Percentiles rank a stretch among this genome's conserved stretches.
phyloP scores from a whole-genome alignment of 805 yeast species.

The Metschnikowia lunata region DNA sequence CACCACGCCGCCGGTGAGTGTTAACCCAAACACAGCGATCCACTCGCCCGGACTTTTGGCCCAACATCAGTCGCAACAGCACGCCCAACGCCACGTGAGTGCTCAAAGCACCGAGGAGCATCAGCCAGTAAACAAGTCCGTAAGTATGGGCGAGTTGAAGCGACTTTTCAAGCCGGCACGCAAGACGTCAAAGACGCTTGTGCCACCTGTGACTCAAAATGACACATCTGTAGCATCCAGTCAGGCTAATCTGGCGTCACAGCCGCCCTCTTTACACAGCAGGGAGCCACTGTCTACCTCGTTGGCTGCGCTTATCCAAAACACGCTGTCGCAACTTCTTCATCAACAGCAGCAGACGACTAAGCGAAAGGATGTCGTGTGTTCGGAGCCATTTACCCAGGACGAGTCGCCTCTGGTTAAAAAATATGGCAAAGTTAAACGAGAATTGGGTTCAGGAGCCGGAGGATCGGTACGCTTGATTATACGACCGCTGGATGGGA shows the following conservation, averaged over 20 bases:
- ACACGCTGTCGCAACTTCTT: slow-evolving; percentile 17
- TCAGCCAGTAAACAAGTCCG: slow-evolving; percentile 32
- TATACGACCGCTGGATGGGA: slow-evolving; percentile 62
- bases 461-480: slow-evolving; percentile 81
- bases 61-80: slow-evolving; percentile 8
- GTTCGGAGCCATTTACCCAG: slow-evolving; percentile 17
- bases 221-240: neutral
- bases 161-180: slow-evolving; percentile 63
- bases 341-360: slow-evolving; percentile 26
- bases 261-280: slow-evolving; percentile 4
- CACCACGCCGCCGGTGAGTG: slow-evolving; percentile 8
- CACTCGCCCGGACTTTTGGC: slow-evolving; percentile 11
- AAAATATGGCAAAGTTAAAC: slow-evolving; percentile 72
- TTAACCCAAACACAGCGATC: neutral
- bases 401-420: slow-evolving; percentile 28
- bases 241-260: neutral
- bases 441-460: slow-evolving; percentile 78
- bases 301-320: slow-evolving; percentile 17
- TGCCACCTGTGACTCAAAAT: neutral
- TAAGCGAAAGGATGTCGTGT: slow-evolving; percentile 10
- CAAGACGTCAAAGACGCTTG: slow-evolving; percentile 20
- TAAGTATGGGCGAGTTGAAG: slow-evolving; percentile 68
- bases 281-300: slow-evolving; percentile 17
- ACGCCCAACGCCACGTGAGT: slow-evolving; percentile 5
- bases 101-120: slow-evolving; percentile 11